Conservation (phyloP, 2,329 filamentous ascomycete species). For the Hirsutella rhossiliensis region DNA sequence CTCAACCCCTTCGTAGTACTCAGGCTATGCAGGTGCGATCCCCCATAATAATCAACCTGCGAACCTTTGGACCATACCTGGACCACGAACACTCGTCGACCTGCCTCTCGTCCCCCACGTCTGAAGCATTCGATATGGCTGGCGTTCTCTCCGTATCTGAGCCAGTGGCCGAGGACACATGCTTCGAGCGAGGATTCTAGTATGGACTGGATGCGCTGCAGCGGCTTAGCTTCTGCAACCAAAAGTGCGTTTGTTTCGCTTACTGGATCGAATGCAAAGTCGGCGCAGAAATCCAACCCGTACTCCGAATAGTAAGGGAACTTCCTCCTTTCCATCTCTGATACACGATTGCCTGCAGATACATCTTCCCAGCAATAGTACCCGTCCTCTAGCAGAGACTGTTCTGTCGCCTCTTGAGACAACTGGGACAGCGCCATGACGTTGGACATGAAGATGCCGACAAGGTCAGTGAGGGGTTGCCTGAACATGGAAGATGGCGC, state of each 20-base stretch:
- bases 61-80: not conserved
- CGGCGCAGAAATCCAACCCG: not conserved
- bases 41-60: not conserved
- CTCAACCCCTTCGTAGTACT: not conserved
- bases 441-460: not conserved
- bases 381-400: not conserved
- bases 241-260: not conserved
- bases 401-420: not conserved
- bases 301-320: not conserved
- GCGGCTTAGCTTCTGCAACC: not conserved
- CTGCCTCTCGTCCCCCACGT: not conserved
- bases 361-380: not conserved
- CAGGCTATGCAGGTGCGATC: not conserved
- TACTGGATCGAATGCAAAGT: slow-evolving; percentile 1
- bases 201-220: not conserved
- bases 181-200: not conserved
- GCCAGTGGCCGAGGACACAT: slow-evolving; percentile 1
- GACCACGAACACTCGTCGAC: slow-evolving; percentile 1
- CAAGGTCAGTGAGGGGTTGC: not conserved
- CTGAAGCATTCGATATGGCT: slow-evolving; percentile 1
- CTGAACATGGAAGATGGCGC: not conserved
- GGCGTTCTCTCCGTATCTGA: not conserved
- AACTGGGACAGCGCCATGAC: not conserved
- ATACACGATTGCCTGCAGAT: not conserved
- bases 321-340: not conserved